Base-by-base conservation (phyloP, 305 asterid genomes). In the Caryopteris hybrid region DNA sequence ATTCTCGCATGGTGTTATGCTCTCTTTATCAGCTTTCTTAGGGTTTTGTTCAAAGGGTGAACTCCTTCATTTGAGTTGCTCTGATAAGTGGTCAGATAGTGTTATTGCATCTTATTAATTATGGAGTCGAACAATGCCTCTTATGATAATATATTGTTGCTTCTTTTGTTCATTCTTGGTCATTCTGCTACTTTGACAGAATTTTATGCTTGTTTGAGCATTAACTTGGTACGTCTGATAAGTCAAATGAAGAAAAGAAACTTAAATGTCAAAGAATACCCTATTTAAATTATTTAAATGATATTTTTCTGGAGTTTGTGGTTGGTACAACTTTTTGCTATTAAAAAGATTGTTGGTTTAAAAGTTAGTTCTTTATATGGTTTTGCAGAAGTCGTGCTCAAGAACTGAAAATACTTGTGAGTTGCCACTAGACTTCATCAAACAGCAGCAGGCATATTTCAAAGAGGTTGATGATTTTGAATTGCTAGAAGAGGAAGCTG, bases 381-480 rank as follows among this genome's bases (percentile, higher is more conserved):
- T 77, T 78, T 41, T 73, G 85, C 94, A 89, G 98, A 81, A 66
- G 73, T 79, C 79, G 79, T 27, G 64, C 72, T 13, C 64, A 21
- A 61, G n/a, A 74, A 39, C 25, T 41, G 57, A 80, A 53, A 46
- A 68, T 25, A 61, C 21, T 18, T 45, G 31, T 39, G 84, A 72
- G 46, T 62, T 83, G 80, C 85, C 91, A 42, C 63, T 33, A 54
- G 95, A 89, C 27, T 84, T 77, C 79, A 67, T 88, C 22, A 73
- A 78, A 67, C 77, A 86, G 74, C 86, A 86, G 82, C 85, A 61
- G 60, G 89, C 90, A 46, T 88, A 92, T 78, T 92, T 69, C 74
- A 81, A 86, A 57, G 98, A 85, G 73, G 67, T 92, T 72, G 98
- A 92, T 85, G 91, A 82, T 6, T 85, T 84, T 78, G 95, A 89